Conservation (phyloP, 148 eudicot species). For the Cornus controversa region DNA sequence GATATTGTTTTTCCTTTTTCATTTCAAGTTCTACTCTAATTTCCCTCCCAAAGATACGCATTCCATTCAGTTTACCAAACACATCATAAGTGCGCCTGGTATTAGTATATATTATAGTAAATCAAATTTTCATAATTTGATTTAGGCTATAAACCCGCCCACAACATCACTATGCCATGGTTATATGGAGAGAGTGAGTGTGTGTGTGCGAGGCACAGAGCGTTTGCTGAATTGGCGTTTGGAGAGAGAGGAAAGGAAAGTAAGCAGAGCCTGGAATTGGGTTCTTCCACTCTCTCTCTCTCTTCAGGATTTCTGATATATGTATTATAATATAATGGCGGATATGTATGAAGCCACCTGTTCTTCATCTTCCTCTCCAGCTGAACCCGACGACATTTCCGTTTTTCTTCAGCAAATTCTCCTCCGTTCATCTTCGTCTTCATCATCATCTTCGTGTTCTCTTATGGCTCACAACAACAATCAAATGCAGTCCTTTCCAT, state of each 20-base stretch:
- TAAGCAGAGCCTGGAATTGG: background rate
- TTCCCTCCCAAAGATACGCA: no score
- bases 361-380: conserved; percentile 19
- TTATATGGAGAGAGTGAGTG: background rate
- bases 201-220: no score
- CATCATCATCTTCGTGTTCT: conserved; percentile 23
- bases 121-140: no score
- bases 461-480: background rate
- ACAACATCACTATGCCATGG: background rate
- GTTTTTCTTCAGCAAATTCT: conserved; percentile 67
- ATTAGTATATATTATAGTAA: no score
- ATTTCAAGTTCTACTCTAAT: no score
- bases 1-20: no score
- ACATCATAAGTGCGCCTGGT: no score
- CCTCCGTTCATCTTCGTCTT: conserved; percentile 45
- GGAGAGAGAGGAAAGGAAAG: background rate
- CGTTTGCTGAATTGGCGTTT: background rate
- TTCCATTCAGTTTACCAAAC: no score
- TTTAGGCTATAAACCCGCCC: background rate
- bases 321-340: conserved; percentile 15
- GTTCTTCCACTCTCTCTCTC: background rate
- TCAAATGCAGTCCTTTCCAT: conserved; percentile 4
- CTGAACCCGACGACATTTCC: conserved; percentile 65
- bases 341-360: conserved; percentile 20
- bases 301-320: background rate